These are phyloP conservation scores for Schizophyllum commune DNA, from an alignment of 1,284 basidiomycete species.

Conservation along the genomic window DNA sequence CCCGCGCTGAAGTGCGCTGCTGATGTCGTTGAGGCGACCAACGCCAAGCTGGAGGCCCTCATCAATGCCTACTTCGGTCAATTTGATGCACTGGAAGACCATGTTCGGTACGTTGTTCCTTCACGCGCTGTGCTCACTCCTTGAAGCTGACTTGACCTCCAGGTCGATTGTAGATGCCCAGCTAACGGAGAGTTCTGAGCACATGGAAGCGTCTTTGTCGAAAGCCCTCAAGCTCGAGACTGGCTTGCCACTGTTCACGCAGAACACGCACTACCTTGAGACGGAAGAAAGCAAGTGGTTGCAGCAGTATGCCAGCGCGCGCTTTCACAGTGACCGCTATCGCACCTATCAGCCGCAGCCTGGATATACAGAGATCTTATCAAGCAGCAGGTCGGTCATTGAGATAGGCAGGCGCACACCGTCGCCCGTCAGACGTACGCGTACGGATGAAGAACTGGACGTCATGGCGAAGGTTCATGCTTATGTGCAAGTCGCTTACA, in stretches of 20 bases:
- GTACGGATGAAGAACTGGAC: constrained; percentile 26
- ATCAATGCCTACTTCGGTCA: constrained; percentile 10
- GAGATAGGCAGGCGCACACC: neutral
- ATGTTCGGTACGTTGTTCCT: constrained; percentile 7
- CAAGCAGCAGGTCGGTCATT: too few species aligned
- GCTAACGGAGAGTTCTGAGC: constrained; percentile 9
- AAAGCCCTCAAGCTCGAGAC: constrained; percentile 18
- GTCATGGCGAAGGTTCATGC: constrained; percentile 48
- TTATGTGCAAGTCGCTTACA: constrained; percentile 43
- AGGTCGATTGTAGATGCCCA: constrained; percentile 4
- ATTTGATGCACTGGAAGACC: constrained; percentile 10
- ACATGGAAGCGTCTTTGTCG: constrained; percentile 12
- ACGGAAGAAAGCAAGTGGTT: constrained; percentile 16
- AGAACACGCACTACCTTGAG: constrained; percentile 15
- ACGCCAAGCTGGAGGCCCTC: constrained; percentile 6
- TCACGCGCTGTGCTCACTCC: neutral
- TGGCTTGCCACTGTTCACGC: constrained; percentile 17
- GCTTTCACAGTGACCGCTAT: neutral
- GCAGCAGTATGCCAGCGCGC: constrained; percentile 5
- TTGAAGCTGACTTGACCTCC: neutral
- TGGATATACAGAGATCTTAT: too few species aligned
- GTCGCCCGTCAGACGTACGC: neutral
- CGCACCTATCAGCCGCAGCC: constrained; percentile 13
- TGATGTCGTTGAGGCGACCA: constrained; percentile 15
- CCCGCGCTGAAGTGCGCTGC: constrained; percentile 34